Evolutionary conservation across 2,329 filamentous ascomycete genomes (phyloP), one percentile per base, ranked within the genome.

Genomic region (Fusarium sp.): DNA sequence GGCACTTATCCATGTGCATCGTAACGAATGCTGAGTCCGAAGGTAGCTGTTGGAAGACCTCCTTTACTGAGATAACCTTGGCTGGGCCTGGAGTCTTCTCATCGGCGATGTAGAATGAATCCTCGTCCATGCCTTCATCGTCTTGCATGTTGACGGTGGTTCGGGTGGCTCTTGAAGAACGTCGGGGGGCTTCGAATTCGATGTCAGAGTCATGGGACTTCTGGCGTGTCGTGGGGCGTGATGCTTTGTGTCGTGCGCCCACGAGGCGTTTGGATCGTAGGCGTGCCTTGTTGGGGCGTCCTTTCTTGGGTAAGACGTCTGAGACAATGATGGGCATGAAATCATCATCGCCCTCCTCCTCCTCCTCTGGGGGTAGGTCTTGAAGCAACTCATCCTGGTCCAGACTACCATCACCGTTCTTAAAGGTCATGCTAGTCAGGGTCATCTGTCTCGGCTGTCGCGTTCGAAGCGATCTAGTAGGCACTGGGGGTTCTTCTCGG

Each of bases 1-100:
- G 92, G 81, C 97, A 99, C 9, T 85, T 85, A 45, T 89, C 85
- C 56, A 88, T 90, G 81, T 99, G 97, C 12, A 90, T 88, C 25
- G 87, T 84, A 63, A 88, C 88, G 81, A 99, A 99, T 4, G 87
- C 84, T 43, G 92, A 89, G 15, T 91, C 87, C 5, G 86, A 82
- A 1, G 90, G 83, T 1, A 94, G 79, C 1, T 87, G 86, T 65
- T 90, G 87, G 80, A 97, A 98, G 7, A 89, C 81, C 80, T 98
- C 97, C 73, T 90, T 92, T 27, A 95, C 89, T 15, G 91, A 90
- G 14, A 89, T 84, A 47, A 90, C 84, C 81, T 91, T 91, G 1
- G 89, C 86, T 12, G 85, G 84, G 17, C 78, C 82, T 0, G 81
- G 78, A 0, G 83, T 75, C 62, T 82, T 86, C 30, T 87, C 85